Evolutionary conservation across 257 asterid species (phyloP).

Genomic region (Primulina eburnea): DNA sequence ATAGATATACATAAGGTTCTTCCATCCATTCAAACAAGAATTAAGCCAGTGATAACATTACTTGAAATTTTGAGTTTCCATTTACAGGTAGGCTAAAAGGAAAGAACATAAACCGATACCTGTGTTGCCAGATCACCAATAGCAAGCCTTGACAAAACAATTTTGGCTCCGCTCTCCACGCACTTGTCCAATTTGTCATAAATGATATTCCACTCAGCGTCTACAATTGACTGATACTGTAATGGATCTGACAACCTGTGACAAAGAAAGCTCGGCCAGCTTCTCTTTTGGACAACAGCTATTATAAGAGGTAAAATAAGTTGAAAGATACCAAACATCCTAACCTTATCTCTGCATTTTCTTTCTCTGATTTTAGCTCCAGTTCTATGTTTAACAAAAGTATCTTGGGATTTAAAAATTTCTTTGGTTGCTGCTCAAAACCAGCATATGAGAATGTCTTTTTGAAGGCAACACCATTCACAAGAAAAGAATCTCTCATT

Average conservation of each 20-base stretch:
- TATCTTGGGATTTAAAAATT: conserved; percentile 70
- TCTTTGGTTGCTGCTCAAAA: conserved; percentile 97
- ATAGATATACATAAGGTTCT: background rate
- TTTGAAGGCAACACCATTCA: conserved; percentile 95
- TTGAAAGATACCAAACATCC: conserved; percentile 19
- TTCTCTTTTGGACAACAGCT: conserved; percentile 11
- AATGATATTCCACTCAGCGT: conserved; percentile 95
- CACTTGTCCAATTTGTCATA: conserved; percentile 90
- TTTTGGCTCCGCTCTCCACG: conserved; percentile 86
- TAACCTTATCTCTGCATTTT: conserved; percentile 98
- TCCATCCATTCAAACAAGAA: background rate
- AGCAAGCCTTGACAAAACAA: conserved; percentile 85
- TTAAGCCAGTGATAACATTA: background rate
- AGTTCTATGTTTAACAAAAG: conserved; percentile 86
- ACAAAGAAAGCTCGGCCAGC: conserved; percentile 19
- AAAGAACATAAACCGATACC: conserved; percentile 35
- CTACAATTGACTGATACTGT: conserved; percentile 92
- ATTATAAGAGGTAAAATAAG: conserved; percentile 11
- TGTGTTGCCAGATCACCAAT: conserved; percentile 94
- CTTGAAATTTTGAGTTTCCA: background rate
- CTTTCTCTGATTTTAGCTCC: conserved; percentile 96
- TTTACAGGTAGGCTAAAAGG: background rate
- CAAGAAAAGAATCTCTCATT: conserved; percentile 97
- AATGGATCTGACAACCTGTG: conserved; percentile 80
- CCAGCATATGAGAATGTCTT: conserved; percentile 99